A percentile compares a stretch with the other conserved stretches of the same genome.
Evolutionary conservation across 257 asterid genomes (phyloP).

Genomic region (Eustoma russellianum): DNA sequence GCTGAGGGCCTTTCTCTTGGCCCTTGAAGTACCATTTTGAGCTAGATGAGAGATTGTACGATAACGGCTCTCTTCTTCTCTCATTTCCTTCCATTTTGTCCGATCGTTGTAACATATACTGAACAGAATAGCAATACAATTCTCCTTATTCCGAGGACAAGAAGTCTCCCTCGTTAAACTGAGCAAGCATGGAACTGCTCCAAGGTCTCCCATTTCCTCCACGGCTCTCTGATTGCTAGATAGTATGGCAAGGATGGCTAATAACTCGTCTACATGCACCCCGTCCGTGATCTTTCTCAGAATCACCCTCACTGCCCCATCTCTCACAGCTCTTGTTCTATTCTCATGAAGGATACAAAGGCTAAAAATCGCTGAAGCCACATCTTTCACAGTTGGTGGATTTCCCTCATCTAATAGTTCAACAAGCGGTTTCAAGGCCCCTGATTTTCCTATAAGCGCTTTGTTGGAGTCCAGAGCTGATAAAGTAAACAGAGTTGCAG

Average conservation of each 20-base stretch:
- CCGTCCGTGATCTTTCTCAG: conserved; percentile 42
- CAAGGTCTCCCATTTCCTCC: conserved; percentile 62
- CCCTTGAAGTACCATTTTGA: conserved; percentile 67
- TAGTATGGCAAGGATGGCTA: conserved; percentile 77
- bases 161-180: conserved; percentile 46
- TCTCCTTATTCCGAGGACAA: conserved; percentile 59
- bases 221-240: conserved; percentile 55
- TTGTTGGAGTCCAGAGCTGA: conserved; percentile 80
- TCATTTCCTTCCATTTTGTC: conserved; percentile 57
- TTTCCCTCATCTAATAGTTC: conserved; percentile 68
- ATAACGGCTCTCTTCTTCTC: conserved; percentile 52
- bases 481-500: conserved; percentile 81
- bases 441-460: conserved; percentile 59
- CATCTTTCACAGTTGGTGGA: conserved; percentile 60
- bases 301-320: conserved; percentile 59
- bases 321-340: conserved; percentile 61
- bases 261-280: conserved; percentile 52
- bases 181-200: conserved; percentile 59
- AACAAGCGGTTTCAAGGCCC: conserved; percentile 58
- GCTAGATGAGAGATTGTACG: conserved; percentile 58
- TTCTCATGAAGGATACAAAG: conserved; percentile 70
- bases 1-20: conserved; percentile 74
- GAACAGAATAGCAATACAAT: conserved; percentile 52
- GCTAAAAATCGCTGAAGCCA: conserved; percentile 73
- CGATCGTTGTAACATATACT: conserved; percentile 55